These are phyloP conservation scores for Chrysosporium keratinophilum DNA, from an alignment of 2,329 filamentous ascomycete genomes.

Conservation along the genomic window DNA sequence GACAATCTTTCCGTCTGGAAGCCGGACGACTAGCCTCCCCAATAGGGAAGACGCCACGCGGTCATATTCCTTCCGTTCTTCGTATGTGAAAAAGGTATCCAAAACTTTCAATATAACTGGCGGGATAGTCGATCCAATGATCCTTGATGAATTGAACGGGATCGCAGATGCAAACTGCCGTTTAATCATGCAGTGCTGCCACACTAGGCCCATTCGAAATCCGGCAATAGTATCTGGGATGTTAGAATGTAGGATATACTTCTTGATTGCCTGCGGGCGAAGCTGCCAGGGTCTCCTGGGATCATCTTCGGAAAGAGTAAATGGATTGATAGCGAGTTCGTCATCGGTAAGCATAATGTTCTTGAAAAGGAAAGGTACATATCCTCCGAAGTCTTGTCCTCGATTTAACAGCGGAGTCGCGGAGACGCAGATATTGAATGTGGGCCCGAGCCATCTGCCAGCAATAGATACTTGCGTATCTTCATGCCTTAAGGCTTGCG, in stretches of 20 bases:
- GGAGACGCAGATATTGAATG: neutral
- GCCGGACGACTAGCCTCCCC: neutral
- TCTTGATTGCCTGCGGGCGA: neutral
- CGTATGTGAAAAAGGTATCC: neutral
- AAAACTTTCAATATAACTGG: neutral
- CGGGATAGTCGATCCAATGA: neutral
- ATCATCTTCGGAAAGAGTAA: neutral
- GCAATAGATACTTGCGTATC: neutral
- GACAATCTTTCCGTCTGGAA: neutral
- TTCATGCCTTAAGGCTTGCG: neutral
- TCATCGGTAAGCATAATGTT: too few relatives aligned
- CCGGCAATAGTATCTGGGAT: neutral
- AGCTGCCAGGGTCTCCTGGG: neutral
- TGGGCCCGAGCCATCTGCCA: neutral
- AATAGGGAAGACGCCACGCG: neutral
- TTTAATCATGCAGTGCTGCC: neutral
- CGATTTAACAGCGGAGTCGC: constrained; percentile 7
- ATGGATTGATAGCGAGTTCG: neutral
- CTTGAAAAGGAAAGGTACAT: neutral
- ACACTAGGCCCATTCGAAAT: neutral
- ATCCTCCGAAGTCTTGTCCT: neutral
- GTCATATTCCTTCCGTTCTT: neutral
- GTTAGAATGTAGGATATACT: neutral
- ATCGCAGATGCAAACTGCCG: neutral
- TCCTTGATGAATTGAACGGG: neutral